A percentile compares a stretch with the other conserved stretches of the same genome.
phyloP scores from a whole-genome alignment of 2,329 filamentous ascomycete species.

The Trematosphaeria pertusa region DNA sequence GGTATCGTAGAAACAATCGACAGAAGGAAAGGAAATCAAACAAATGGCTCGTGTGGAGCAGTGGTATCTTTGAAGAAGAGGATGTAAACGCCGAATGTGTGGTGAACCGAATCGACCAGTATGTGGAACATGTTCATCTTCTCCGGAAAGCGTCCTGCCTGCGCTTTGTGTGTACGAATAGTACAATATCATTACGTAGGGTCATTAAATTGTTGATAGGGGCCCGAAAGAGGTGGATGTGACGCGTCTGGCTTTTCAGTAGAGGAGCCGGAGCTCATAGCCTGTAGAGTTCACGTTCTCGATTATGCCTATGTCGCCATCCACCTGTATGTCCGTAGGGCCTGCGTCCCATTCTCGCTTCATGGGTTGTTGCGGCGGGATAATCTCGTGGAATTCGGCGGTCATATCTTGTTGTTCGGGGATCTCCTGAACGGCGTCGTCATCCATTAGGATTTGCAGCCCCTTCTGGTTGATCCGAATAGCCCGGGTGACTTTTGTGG shows the following conservation, averaged over 20 bases:
- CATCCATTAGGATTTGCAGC: conserved; percentile 84
- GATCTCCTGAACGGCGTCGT: conserved; percentile 84
- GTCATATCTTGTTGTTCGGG: conserved; percentile 91
- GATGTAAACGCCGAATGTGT: conserved; percentile 25
- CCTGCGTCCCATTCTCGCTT: conserved; percentile 63
- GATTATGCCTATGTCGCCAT: conserved; percentile 54
- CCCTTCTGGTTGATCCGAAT: conserved; percentile 77
- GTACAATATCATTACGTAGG: conserved; percentile 42
- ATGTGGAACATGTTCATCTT: conserved; percentile 1
- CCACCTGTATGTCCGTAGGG: conserved; percentile 55
- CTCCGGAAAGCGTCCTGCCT: conserved; percentile 17
- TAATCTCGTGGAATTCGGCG: conserved; percentile 71
- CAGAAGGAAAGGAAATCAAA: conserved; percentile 26
- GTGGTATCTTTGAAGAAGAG: conserved; percentile 37
- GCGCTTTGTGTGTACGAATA: conserved; percentile 35
- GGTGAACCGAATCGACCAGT: conserved; percentile 13
- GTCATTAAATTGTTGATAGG: conserved; percentile 18
- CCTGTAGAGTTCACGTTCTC: conserved; percentile 54
- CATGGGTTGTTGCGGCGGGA: conserved; percentile 49
- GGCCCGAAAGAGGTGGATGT: conserved; percentile 13
- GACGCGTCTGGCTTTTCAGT: conserved; percentile 34
- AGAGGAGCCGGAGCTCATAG: conserved; percentile 59
- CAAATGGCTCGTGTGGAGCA: conserved; percentile 25
- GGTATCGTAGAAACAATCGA: conserved; percentile 44
- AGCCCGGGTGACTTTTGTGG: conserved; percentile 72